Conservation (phyloP, 495 filamentous ascomycete genomes). For the Aspergillus campestris region DNA sequence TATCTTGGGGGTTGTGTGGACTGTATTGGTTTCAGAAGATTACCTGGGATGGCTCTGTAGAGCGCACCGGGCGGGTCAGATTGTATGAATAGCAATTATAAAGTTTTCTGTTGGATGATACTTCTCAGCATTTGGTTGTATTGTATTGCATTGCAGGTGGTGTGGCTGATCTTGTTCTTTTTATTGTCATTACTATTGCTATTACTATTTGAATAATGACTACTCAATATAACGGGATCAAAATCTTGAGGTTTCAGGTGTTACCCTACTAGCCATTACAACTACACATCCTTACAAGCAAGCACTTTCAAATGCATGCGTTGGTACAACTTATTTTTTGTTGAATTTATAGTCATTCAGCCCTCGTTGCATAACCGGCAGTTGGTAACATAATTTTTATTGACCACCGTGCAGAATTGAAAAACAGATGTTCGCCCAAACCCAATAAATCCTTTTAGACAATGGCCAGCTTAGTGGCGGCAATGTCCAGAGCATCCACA, state of each 20-base stretch:
- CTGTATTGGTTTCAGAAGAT: no score
- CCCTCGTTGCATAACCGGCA: slow-evolving; percentile 27
- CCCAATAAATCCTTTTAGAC: slow-evolving; percentile 58
- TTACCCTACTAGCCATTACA: neutral
- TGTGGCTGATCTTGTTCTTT: no score
- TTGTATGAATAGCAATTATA: neutral
- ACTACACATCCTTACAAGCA: neutral
- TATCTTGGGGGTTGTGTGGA: neutral
- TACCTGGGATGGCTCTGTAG: no score
- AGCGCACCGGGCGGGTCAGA: neutral
- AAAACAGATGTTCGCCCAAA: slow-evolving; percentile 29
- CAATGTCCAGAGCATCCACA: slow-evolving; percentile 98
- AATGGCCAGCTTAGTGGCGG: slow-evolving; percentile 95
- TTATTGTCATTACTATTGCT: no score
- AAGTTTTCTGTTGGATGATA: neutral
- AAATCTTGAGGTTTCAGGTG: no score
- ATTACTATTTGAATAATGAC: no score
- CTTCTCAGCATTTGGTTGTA: no score
- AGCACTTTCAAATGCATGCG: slow-evolving; percentile 7
- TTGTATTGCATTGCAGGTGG: no score
- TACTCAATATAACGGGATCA: no score
- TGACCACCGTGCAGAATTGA: slow-evolving; percentile 36
- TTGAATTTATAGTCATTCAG: slow-evolving; percentile 33
- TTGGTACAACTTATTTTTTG: slow-evolving; percentile 29
- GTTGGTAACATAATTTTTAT: slow-evolving; percentile 33